Percentiles rank a stretch among this genome's conserved stretches.
Conservation (phyloP, 345 rosid species). For the Capsella bursapastoris region DNA sequence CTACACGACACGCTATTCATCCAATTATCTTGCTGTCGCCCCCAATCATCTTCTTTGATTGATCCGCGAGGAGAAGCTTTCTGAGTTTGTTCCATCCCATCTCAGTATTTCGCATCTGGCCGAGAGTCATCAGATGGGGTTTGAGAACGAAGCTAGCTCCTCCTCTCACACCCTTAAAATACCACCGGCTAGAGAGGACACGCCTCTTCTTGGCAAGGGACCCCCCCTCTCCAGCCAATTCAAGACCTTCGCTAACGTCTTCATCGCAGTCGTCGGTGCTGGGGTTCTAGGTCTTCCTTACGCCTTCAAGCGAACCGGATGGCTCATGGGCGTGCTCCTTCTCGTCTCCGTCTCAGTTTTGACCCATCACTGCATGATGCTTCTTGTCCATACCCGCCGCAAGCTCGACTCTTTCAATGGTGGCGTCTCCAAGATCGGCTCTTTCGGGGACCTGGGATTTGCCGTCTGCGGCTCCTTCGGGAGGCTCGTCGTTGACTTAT, state of each 20-base stretch:
- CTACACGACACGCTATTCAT: constrained; percentile 26
- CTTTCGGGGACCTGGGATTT: constrained; percentile 87
- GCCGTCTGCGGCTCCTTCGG: constrained; percentile 76
- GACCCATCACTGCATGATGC: constrained; percentile 80
- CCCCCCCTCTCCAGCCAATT: constrained; percentile 59
- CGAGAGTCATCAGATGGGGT: constrained; percentile 46
- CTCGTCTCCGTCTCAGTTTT: constrained; percentile 63
- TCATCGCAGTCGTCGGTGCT: constrained; percentile 86
- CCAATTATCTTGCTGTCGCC: constrained; percentile 27
- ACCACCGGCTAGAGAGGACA: constrained; percentile 53
- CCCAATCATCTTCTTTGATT: not conserved
- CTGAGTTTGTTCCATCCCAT: not conserved
- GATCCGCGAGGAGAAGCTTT: not conserved
- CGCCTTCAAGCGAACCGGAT: constrained; percentile 86
- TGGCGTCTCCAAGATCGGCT: constrained; percentile 52
- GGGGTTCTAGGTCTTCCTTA: constrained; percentile 93
- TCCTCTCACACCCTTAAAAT: constrained; percentile 48
- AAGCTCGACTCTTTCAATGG: constrained; percentile 56
- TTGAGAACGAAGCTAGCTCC: constrained; percentile 51
- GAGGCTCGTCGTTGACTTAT: constrained; percentile 63
- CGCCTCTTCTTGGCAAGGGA: constrained; percentile 65
- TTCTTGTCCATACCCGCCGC: constrained; percentile 73
- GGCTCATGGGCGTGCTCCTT: constrained; percentile 74
- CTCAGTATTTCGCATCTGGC: not conserved
- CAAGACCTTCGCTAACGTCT: constrained; percentile 89